phyloP scores from a whole-genome alignment of 1,139 yeast species.

The Blastobotrys buckinghamii region DNA sequence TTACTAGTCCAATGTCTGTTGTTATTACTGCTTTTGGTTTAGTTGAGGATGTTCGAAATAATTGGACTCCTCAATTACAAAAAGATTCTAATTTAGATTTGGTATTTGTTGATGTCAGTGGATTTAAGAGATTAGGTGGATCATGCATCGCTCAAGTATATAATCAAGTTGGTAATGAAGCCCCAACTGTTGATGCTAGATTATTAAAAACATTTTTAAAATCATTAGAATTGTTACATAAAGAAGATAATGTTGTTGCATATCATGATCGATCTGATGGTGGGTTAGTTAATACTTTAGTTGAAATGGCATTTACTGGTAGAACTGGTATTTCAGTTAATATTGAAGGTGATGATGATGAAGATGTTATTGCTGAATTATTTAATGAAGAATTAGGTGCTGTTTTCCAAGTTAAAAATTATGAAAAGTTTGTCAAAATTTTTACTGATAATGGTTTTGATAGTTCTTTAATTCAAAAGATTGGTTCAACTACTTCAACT shows the following conservation, averaged over 20 bases:
- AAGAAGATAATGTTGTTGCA: conserved; percentile 59
- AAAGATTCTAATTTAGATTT: conserved; percentile 48
- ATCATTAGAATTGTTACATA: conserved; percentile 65
- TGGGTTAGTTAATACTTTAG: conserved; percentile 77
- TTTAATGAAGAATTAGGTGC: conserved; percentile 96
- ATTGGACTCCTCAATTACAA: conserved; percentile 91
- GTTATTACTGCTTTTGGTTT: conserved; percentile 90
- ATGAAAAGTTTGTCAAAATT: conserved; percentile 48
- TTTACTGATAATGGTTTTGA: conserved; percentile 56
- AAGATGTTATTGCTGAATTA: conserved; percentile 35
- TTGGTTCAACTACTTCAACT: conserved; percentile 58
- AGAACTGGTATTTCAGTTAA: conserved; percentile 68
- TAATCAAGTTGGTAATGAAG: conserved; percentile 72
- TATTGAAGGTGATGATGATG: conserved; percentile 29
- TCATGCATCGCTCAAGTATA: conserved; percentile 94
- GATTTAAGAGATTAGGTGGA: conserved; percentile 64
- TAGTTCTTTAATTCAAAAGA: conserved; percentile 47
- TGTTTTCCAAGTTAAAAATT: conserved; percentile 79
- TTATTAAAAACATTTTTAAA: conserved; percentile 64
- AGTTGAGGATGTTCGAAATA: conserved; percentile 73
- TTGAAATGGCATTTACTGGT: conserved; percentile 97
- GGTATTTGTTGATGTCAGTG: conserved; percentile 76
- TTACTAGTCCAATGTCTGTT: conserved; percentile 91
- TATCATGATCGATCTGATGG: conserved; percentile 98
- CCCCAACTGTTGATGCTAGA: conserved; percentile 73